Conservation (phyloP, 225 moss, liverwort and hornwort species). For the Ulota crispa region DNA sequence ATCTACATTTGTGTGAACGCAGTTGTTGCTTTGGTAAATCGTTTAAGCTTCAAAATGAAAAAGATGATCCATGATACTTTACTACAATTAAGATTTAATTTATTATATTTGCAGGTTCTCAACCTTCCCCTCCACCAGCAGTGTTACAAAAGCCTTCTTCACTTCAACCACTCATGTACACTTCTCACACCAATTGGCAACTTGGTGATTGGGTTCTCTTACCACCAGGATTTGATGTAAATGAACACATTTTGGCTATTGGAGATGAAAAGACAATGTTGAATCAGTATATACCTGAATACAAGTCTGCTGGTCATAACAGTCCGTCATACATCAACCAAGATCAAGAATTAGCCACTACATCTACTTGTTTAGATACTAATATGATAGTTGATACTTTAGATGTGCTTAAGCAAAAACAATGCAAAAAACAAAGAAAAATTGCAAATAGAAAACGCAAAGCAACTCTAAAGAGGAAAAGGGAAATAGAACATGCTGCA, state of each 20-base stretch:
- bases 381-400: neutral
- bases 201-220: slow-evolving; percentile 73
- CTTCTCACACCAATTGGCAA: slow-evolving; percentile 65
- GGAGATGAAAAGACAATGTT: neutral
- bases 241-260: neutral
- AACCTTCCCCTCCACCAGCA: slow-evolving; percentile 41
- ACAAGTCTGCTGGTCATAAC: neutral
- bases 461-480: slow-evolving; percentile 27
- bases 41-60: too few relatives aligned
- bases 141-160: slow-evolving; percentile 63
- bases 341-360: neutral
- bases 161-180: slow-evolving; percentile 60
- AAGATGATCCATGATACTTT: too few relatives aligned
- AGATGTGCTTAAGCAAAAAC: slow-evolving; percentile 13
- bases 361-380: neutral
- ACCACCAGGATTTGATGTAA: slow-evolving; percentile 38
- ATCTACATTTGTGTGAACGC: too few relatives aligned
- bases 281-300: neutral
- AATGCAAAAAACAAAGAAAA: slow-evolving; percentile 26
- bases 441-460: slow-evolving; percentile 41
- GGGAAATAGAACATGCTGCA: slow-evolving; percentile 42
- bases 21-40: neutral
- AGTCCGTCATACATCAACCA: slow-evolving; percentile 5
- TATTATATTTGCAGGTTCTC: neutral
- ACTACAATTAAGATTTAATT: neutral